Percentiles rank a stretch among this genome's conserved stretches.
phyloP scores from a whole-genome alignment of 352 stramenopile species.

The Phytophthora sojae region DNA sequence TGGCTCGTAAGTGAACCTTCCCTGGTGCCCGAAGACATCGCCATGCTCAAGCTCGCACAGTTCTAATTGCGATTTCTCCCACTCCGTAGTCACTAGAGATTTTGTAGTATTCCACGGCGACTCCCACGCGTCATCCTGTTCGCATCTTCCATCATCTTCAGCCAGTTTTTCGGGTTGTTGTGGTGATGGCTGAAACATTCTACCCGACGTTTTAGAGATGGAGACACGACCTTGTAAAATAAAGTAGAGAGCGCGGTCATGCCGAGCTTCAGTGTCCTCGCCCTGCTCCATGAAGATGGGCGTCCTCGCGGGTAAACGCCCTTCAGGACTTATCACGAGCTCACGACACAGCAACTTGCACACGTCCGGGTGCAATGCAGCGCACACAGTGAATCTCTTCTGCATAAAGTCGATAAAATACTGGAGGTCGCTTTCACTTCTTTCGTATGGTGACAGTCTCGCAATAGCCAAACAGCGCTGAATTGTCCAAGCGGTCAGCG shows the following conservation, averaged over 20 bases:
- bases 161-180: neutral
- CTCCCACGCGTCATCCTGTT: slow-evolving; percentile 24
- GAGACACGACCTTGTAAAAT: slow-evolving; percentile 40
- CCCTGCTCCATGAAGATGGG: slow-evolving; percentile 45
- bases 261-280: slow-evolving; percentile 5
- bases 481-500: slow-evolving; percentile 34
- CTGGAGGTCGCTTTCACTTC: slow-evolving; percentile 49
- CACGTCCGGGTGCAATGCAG: slow-evolving; percentile 42
- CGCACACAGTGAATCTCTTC: slow-evolving; percentile 52
- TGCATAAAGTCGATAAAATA: slow-evolving; percentile 55
- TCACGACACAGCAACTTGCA: slow-evolving; percentile 45
- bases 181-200: slow-evolving; percentile 34
- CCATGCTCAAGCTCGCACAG: slow-evolving; percentile 37
- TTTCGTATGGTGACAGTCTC: slow-evolving; percentile 13
- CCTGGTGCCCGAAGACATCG: slow-evolving; percentile 44
- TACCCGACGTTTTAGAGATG: slow-evolving; percentile 31
- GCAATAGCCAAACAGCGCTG: slow-evolving; percentile 40
- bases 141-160: slow-evolving; percentile 1
- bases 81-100: slow-evolving; percentile 12
- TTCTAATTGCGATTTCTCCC: slow-evolving; percentile 33
- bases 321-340: slow-evolving; percentile 34
- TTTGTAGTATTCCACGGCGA: slow-evolving; percentile 11
- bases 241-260: slow-evolving; percentile 31
- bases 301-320: slow-evolving; percentile 27
- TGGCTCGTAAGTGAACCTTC: slow-evolving; percentile 24